Conservation (phyloP, 768 basidiomycete species). For the Suillus brevipes region DNA sequence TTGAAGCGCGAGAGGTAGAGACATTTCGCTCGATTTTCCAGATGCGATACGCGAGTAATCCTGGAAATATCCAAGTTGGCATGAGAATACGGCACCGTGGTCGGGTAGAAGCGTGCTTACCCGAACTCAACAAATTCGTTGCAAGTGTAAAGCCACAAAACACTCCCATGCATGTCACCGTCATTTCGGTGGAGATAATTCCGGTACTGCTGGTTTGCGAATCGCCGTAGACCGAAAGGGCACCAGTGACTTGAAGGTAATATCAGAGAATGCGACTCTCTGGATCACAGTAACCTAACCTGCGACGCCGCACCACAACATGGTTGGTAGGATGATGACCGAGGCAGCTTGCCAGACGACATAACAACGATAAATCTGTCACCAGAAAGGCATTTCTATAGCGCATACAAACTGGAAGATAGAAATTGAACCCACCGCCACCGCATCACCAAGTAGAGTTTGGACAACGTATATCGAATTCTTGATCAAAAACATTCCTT, state of each 20-base stretch:
- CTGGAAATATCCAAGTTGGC: not conserved
- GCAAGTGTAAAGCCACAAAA: conserved; percentile 8
- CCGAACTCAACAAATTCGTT: conserved; percentile 4
- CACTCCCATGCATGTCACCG: conserved; percentile 3
- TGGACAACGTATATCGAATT: conserved; percentile 20
- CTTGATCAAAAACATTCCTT: conserved; percentile 25
- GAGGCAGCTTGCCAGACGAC: conserved; percentile 15
- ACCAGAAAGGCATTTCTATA: not conserved
- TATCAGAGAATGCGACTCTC: not conserved
- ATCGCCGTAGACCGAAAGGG: conserved; percentile 5
- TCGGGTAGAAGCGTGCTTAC: not conserved
- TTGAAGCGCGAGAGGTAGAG: not conserved
- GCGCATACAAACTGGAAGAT: not conserved
- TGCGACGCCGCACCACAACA: conserved; percentile 10
- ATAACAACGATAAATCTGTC: conserved; percentile 18
- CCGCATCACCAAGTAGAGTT: conserved; percentile 11
- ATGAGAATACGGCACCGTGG: conserved; percentile 1
- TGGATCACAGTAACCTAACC: not conserved
- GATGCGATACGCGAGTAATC: not conserved
- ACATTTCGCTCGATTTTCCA: not conserved
- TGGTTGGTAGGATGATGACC: conserved; percentile 12
- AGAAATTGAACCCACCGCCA: conserved; percentile 3
- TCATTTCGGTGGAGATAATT: not conserved
- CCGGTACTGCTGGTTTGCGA: conserved; percentile 1
- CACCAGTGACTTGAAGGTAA: conserved; percentile 1